Evolutionary conservation across 352 stramenopile species (phyloP).

Genomic region (Phytopythium aichiense): DNA sequence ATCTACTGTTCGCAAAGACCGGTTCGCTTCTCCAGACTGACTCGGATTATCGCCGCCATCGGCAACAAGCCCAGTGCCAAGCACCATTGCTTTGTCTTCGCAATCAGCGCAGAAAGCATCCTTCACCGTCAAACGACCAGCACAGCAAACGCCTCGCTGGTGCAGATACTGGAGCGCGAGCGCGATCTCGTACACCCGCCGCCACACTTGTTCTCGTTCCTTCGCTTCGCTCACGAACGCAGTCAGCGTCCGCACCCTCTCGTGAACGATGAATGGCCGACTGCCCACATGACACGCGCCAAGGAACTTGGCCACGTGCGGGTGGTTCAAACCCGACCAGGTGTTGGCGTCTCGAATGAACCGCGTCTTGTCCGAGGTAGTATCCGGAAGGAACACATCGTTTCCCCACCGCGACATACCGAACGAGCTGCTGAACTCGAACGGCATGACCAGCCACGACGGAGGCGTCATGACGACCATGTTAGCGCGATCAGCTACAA

Average conservation of each 20-base stretch:
- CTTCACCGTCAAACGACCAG: neutral
- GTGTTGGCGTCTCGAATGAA: neutral
- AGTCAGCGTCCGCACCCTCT: neutral
- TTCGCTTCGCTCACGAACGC: neutral
- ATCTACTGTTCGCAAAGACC: no score
- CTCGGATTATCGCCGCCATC: neutral
- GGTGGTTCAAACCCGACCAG: conserved; percentile 11
- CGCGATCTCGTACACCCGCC: neutral
- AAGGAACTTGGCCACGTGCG: conserved; percentile 15
- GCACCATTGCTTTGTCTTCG: neutral
- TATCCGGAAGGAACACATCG: neutral
- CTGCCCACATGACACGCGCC: conserved; percentile 14
- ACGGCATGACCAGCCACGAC: neutral
- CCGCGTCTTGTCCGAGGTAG: neutral
- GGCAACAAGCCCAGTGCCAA: neutral
- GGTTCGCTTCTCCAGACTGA: no score
- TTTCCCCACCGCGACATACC: neutral
- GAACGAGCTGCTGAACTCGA: conserved; percentile 2
- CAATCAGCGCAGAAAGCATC: neutral
- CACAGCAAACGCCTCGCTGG: neutral
- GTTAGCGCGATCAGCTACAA: neutral
- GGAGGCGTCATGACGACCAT: neutral
- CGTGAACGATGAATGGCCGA: conserved; percentile 2
- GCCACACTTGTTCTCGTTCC: neutral
- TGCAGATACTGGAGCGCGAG: neutral